Evolutionary conservation across 1,284 basidiomycete genomes (phyloP).

Genomic region (Sanghuangporus baumii): DNA sequence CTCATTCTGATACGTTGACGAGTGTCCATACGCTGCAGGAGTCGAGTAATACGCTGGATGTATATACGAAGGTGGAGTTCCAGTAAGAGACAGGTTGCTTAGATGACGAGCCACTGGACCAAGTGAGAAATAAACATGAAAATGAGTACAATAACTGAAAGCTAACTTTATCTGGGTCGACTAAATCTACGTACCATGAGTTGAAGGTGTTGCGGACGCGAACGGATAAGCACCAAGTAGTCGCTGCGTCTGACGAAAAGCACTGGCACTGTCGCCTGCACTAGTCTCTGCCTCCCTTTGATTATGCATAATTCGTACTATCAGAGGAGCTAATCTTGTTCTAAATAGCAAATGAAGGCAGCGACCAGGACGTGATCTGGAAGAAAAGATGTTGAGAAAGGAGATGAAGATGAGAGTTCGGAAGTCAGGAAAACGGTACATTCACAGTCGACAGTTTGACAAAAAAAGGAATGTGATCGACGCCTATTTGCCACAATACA

Average conservation of each 20-base stretch:
- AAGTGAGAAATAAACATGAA: background rate
- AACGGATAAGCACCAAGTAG: constrained; percentile 61
- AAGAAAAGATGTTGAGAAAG: no score
- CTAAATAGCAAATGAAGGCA: background rate
- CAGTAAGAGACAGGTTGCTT: constrained; percentile 47
- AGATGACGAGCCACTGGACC: constrained; percentile 57
- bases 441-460: background rate
- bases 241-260: constrained; percentile 32
- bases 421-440: no score
- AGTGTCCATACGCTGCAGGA: constrained; percentile 34
- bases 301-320: background rate
- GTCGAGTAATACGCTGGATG: constrained; percentile 50
- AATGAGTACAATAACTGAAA: constrained; percentile 1
- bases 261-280: background rate
- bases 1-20: constrained; percentile 53
- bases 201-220: constrained; percentile 62
- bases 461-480: background rate
- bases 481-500: background rate
- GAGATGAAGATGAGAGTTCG: no score
- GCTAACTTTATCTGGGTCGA: constrained; percentile 17
- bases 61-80: constrained; percentile 53
- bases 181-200: constrained; percentile 45
- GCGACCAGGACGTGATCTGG: no score
- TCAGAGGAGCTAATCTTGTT: background rate
- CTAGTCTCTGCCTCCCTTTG: background rate